Base-by-base conservation (phyloP, 352 stramenopile species). In the Globisporangium solare region DNA sequence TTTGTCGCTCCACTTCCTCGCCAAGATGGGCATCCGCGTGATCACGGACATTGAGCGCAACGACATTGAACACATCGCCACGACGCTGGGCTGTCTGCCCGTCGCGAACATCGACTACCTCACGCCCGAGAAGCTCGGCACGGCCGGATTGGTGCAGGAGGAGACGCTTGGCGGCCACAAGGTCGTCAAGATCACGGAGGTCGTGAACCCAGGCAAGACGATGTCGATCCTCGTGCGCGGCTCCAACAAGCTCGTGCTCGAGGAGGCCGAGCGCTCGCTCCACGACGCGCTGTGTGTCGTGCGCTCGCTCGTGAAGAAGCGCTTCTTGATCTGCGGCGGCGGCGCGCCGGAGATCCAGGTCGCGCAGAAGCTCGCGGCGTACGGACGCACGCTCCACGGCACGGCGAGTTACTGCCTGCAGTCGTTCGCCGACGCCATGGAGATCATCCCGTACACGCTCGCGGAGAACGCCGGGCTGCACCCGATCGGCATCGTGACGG, bases 1-100 rank as follows among this genome's bases (percentile, higher is more conserved):
- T 83, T 74, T 99, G 54, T 98, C 89, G 66, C 82, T 99, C 18
- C 98, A 99, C 67, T 99, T 99, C 67, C 69, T 99, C 32, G 97
- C 96, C 68, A 99, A 99, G 74, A 99, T 99, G 94, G 97, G 95
- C 61, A 99, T 99, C 74, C 90, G 98, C 61, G 97, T 99, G 6
- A 98, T 99, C 54, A 99, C 95, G 24, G 96, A 99, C 72, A 92
- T 99, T 55, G 97, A 99, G 72, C 83, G 97, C 50, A 94, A 80
- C 47, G 97, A 99, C 76, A 97, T 99, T 77, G 96, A 99, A 68
- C 99, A 99, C 81, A 99, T 99, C 70, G 96, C 96, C 42, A 89
- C 78, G 46, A 99, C 97, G 40, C 73, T 99, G 14, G 92, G 92
- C 47, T 98, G 96, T 66, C 81, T 95, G 39, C 97, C 97, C 15